Conservation (phyloP, 805 yeast genomes). For the Teunomyces funiuensis region DNA sequence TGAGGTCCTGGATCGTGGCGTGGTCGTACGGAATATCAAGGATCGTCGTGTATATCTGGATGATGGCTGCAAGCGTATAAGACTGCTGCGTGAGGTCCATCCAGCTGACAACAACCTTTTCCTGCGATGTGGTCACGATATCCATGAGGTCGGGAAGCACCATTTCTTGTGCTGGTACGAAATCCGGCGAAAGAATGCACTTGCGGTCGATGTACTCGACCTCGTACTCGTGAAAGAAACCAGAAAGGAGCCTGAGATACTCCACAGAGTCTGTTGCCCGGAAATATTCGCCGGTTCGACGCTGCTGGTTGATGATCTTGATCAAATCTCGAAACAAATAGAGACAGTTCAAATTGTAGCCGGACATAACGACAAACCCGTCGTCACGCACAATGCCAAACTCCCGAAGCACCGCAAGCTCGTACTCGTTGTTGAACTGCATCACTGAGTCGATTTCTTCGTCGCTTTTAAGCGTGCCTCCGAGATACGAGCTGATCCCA, state of each 20-base stretch:
- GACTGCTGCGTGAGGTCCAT: conserved; percentile 55
- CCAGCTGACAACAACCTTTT: conserved; percentile 43
- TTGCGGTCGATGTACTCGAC: conserved; percentile 28
- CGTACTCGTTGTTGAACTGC: conserved; percentile 24
- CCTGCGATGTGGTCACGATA: conserved; percentile 8
- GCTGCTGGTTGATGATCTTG: conserved; percentile 30
- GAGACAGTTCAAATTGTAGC: conserved; percentile 45
- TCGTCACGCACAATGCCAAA: conserved; percentile 43
- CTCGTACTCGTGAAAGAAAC: conserved; percentile 29
- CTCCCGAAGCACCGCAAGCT: conserved; percentile 35
- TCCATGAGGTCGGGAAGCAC: conserved; percentile 22
- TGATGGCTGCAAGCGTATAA: conserved; percentile 34
- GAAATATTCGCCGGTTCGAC: conserved; percentile 15
- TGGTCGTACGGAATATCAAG: conserved; percentile 30
- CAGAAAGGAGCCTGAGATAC: conserved; percentile 26
- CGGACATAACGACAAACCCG: conserved; percentile 51
- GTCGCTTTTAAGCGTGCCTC: conserved; percentile 54
- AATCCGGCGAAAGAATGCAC: conserved; percentile 25
- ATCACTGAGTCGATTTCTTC: conserved; percentile 44
- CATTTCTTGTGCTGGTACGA: conserved; percentile 21
- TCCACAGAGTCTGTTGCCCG: conserved; percentile 20
- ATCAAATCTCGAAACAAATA: conserved; percentile 39
- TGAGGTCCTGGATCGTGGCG: conserved; percentile 34
- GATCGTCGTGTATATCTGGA: conserved; percentile 34
- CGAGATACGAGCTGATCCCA: conserved; percentile 50